Percentiles rank a stretch among this genome's conserved stretches.
phyloP scores from a whole-genome alignment of 1,139 yeast genomes.

The Ogataea hybrid region DNA sequence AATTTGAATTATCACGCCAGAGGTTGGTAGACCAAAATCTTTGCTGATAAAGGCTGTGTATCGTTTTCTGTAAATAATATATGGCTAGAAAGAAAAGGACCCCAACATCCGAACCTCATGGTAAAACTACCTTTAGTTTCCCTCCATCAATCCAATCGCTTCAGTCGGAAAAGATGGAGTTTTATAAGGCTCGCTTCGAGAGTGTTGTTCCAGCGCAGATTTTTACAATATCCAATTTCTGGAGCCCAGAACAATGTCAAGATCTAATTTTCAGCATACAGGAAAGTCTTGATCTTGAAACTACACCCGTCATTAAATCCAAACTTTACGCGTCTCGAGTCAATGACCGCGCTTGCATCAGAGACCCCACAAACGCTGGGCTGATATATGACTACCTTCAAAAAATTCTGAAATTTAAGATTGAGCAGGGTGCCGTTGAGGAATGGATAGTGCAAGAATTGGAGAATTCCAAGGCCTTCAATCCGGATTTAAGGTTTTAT shows the following conservation, averaged over 20 bases:
- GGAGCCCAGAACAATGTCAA: conserved; percentile 40
- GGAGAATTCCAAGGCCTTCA: conserved; percentile 46
- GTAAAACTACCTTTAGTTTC: conserved; percentile 4
- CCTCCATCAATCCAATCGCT: conserved; percentile 10
- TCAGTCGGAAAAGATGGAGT: background rate
- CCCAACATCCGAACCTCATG: background rate
- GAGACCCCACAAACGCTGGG: conserved; percentile 40
- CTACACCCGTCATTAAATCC: conserved; percentile 49
- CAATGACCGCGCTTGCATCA: conserved; percentile 50
- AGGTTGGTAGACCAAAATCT: conserved; percentile 32
- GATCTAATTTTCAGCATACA: conserved; percentile 14
- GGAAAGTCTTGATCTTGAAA: conserved; percentile 36
- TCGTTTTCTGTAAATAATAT: background rate
- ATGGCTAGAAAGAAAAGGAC: background rate
- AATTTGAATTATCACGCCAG: conserved; percentile 32
- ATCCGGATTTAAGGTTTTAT: conserved; percentile 57
- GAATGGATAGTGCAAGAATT: conserved; percentile 34
- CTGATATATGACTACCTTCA: conserved; percentile 45
- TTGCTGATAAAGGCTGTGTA: conserved; percentile 5
- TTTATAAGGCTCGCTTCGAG: conserved; percentile 12
- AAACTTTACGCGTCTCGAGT: conserved; percentile 58
- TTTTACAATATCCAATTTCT: conserved; percentile 45
- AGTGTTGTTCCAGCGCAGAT: conserved; percentile 37
- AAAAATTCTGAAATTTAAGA: conserved; percentile 34
- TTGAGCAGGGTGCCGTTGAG: conserved; percentile 35